A percentile compares a stretch with the other conserved stretches of the same genome.
Evolutionary conservation across 495 filamentous ascomycete species (phyloP).

Genomic region (Penicillium roqueforti): DNA sequence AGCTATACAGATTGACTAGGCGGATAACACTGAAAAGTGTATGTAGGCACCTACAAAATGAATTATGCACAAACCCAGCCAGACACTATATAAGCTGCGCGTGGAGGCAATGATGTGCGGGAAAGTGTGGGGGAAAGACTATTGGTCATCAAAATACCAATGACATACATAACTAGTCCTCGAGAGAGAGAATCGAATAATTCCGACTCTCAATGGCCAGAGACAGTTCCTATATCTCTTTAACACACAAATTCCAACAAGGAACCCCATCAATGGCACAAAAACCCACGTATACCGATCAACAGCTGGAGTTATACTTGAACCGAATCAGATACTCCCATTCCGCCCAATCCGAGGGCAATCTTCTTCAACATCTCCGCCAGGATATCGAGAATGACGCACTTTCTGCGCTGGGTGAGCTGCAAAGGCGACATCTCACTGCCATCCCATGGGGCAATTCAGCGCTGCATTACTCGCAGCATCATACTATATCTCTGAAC

Average conservation of each 20-base stretch:
- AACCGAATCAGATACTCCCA: slow-evolving; percentile 30
- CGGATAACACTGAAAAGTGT: too few relatives aligned
- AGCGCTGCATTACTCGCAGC: slow-evolving; percentile 51
- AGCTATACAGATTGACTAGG: too few relatives aligned
- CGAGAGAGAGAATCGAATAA: background rate
- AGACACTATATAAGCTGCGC: background rate
- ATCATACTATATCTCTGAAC: slow-evolving; percentile 54
- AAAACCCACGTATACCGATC: slow-evolving; percentile 24
- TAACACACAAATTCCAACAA: background rate
- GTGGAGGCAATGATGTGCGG: background rate
- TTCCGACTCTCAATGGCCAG: background rate
- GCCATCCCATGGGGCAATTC: slow-evolving; percentile 70
- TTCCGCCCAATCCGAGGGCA: background rate
- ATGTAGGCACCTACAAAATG: too few relatives aligned
- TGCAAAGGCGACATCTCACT: slow-evolving; percentile 47
- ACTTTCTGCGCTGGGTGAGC: slow-evolving; percentile 22
- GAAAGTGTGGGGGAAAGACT: background rate
- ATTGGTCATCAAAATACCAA: background rate
- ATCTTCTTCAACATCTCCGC: slow-evolving; percentile 21
- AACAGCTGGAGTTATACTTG: slow-evolving; percentile 35
- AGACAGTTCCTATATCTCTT: background rate
- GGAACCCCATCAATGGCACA: slow-evolving; percentile 2
- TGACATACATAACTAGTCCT: too few relatives aligned
- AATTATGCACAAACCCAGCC: too few relatives aligned
- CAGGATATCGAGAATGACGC: slow-evolving; percentile 20